phyloP scores from a whole-genome alignment of 768 basidiomycete species.

The Amanita muscaria region DNA sequence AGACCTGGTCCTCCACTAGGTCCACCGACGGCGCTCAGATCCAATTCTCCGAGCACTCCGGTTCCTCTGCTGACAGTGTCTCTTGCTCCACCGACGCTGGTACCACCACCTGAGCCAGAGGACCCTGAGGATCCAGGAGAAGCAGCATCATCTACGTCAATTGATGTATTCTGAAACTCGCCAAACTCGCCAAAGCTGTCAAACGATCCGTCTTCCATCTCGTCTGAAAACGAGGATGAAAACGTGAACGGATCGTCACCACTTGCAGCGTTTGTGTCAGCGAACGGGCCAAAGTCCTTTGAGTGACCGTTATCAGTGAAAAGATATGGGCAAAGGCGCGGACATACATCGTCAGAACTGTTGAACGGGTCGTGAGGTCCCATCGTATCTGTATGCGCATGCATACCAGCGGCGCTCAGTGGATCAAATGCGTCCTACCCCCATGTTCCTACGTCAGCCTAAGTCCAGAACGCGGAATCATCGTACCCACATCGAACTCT shows the following conservation, averaged over 20 bases:
- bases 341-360: constrained; percentile 43
- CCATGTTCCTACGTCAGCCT: neutral
- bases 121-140: neutral
- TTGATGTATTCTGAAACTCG: constrained; percentile 54
- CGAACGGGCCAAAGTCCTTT: constrained; percentile 67
- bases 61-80: neutral
- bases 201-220: constrained; percentile 57
- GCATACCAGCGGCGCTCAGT: constrained; percentile 16
- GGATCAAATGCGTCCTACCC: constrained; percentile 51
- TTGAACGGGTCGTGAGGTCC: constrained; percentile 35
- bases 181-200: constrained; percentile 76
- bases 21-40: too few relatives aligned
- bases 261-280: constrained; percentile 46
- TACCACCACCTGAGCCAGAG: neutral
- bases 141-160: neutral
- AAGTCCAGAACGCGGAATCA: neutral
- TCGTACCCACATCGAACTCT: neutral
- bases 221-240: constrained; percentile 51
- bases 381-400: neutral
- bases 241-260: constrained; percentile 47
- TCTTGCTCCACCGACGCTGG: neutral
- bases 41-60: constrained; percentile 35
- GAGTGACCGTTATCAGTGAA: constrained; percentile 28
- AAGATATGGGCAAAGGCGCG: neutral
- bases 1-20: constrained; percentile 34